Percentiles rank a stretch among this genome's conserved stretches.
Evolutionary conservation across 2,329 filamentous ascomycete genomes (phyloP).

Genomic region (Pseudogymnoascus sp.): DNA sequence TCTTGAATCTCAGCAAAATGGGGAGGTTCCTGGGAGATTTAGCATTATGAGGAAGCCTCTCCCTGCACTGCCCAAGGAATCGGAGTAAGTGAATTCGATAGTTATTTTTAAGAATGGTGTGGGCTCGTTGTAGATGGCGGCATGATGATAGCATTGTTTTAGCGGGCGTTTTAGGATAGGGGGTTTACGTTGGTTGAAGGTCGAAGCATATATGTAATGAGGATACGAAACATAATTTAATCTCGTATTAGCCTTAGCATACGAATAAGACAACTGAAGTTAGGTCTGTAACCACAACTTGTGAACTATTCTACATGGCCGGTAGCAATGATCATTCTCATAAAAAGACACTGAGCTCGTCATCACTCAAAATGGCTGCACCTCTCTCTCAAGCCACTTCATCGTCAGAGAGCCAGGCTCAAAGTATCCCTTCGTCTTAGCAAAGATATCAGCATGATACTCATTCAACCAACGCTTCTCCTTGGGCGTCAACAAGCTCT

Average conservation of each 20-base stretch:
- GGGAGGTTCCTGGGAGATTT: conserved; percentile 14
- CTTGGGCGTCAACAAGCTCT: conserved; percentile 58
- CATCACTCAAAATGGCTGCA: conserved; percentile 46
- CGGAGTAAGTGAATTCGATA: background rate
- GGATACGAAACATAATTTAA: conserved; percentile 7
- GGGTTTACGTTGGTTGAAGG: background rate
- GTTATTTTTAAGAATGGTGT: background rate
- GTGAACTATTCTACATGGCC: conserved; percentile 4
- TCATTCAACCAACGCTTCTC: conserved; percentile 85
- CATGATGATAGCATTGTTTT: conserved; percentile 6
- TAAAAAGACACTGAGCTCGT: background rate
- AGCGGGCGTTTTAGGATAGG: background rate
- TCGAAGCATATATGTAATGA: background rate
- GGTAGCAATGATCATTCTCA: background rate
- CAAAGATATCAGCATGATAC: conserved; percentile 73
- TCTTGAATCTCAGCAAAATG: background rate
- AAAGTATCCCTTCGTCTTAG: conserved; percentile 76
- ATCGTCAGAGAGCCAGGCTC: conserved; percentile 63
- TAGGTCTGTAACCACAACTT: background rate
- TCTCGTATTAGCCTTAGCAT: conserved; percentile 1
- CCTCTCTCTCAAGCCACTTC: conserved; percentile 83
- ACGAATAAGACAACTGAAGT: background rate
- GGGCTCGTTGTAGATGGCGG: background rate
- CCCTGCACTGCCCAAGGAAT: conserved; percentile 34
- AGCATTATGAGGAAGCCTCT: conserved; percentile 37